Evolutionary conservation across 2,329 filamentous ascomycete genomes (phyloP).

Genomic region (Zymoseptoria crescenta): DNA sequence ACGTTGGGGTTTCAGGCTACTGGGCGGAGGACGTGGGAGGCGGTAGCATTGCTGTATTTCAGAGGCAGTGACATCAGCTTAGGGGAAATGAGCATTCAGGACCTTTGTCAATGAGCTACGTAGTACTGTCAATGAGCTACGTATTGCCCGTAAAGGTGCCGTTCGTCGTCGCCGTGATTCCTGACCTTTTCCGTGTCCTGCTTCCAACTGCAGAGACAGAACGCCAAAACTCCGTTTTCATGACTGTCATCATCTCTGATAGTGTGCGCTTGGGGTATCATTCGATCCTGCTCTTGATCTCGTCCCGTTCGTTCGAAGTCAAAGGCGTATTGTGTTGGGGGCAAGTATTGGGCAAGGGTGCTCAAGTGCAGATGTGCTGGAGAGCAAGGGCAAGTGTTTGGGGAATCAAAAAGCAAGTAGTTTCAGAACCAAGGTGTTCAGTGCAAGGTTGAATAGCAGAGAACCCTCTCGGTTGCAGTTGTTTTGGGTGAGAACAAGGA

Average conservation of each 20-base stretch:
- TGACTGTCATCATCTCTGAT: background rate
- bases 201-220: background rate
- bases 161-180: background rate
- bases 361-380: background rate
- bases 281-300: background rate
- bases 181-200: background rate
- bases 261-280: background rate
- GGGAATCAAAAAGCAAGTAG: background rate
- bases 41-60: too few relatives aligned
- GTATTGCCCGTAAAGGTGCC: background rate
- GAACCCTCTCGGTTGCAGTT: background rate
- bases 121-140: background rate
- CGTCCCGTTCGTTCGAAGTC: background rate
- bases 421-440: background rate
- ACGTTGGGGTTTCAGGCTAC: too few relatives aligned
- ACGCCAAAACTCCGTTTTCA: background rate
- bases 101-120: background rate
- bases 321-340: too few relatives aligned
- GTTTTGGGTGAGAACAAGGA: background rate
- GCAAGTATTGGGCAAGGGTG: background rate
- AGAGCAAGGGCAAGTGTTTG: background rate
- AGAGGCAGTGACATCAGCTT: background rate
- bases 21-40: too few relatives aligned
- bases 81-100: background rate
- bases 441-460: background rate